These are phyloP conservation scores for Cordia subcordata DNA, from an alignment of 257 asterid species.

Conservation along the genomic window DNA sequence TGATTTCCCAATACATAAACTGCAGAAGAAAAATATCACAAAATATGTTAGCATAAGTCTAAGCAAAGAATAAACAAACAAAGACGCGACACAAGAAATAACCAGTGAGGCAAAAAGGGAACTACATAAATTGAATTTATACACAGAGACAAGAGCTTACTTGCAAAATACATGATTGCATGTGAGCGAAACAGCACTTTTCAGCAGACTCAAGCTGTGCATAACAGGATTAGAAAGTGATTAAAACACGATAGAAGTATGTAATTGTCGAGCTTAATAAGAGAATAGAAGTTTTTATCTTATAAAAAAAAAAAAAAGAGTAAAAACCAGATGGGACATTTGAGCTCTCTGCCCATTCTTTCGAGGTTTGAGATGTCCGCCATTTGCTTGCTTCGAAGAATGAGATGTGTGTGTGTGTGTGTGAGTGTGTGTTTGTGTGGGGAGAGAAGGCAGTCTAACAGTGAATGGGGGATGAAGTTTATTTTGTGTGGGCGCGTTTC, in stretches of 20 bases:
- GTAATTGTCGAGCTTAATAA: too few relatives aligned
- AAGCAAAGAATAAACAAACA: neutral
- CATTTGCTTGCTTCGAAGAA: conserved; percentile 26
- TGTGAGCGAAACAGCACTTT: conserved; percentile 73
- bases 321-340: conserved; percentile 87
- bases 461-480: neutral
- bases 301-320: neutral
- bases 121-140: neutral
- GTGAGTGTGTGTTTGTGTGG: conserved; percentile 7
- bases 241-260: too few relatives aligned
- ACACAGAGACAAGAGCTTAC: conserved; percentile 37
- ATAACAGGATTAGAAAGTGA: too few relatives aligned
- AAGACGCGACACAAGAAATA: neutral
- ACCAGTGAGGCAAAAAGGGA: neutral
- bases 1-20: conserved; percentile 68
- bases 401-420: neutral
- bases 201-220: conserved; percentile 77
- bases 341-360: conserved; percentile 95
- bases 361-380: conserved; percentile 75
- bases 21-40: conserved; percentile 18
- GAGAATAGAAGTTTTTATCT: too few relatives aligned
- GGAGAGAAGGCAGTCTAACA: neutral
- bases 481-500: neutral
- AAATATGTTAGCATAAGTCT: neutral
- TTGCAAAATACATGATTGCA: conserved; percentile 96